Evolutionary conservation across 257 asterid genomes (phyloP).

Genomic region (Leonotis leonurus): DNA sequence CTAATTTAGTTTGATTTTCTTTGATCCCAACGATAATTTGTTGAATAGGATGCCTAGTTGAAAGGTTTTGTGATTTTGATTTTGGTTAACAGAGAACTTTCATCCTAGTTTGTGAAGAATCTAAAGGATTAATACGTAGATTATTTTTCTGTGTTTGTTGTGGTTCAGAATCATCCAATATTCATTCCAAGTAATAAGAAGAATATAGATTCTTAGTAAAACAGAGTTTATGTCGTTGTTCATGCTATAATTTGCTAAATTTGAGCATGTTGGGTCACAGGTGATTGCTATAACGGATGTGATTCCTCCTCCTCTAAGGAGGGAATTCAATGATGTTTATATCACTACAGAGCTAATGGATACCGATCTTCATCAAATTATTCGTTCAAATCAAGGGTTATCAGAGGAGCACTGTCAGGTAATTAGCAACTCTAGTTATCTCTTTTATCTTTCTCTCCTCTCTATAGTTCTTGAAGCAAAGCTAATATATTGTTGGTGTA

Average conservation of each 20-base stretch:
- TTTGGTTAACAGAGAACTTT: no score
- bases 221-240: neutral
- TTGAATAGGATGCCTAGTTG: no score
- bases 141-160: neutral
- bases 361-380: constrained; percentile 97
- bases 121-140: neutral
- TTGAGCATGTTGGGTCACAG: constrained; percentile 29
- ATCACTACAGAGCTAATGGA: constrained; percentile 81
- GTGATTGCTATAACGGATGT: constrained; percentile 71
- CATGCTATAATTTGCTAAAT: neutral
- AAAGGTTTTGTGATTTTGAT: no score
- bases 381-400: constrained; percentile 82
- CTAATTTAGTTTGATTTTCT: neutral
- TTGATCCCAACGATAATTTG: no score
- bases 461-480: neutral
- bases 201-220: neutral
- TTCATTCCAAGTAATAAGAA: neutral
- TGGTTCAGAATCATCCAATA: neutral
- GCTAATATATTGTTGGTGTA: constrained; percentile 11
- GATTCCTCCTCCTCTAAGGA: constrained; percentile 87
- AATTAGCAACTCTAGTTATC: neutral
- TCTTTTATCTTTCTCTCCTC: no score
- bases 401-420: constrained; percentile 98
- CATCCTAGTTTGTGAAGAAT: neutral
- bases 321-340: constrained; percentile 82